A percentile compares a stretch with the other conserved stretches of the same genome.
Conservation (phyloP, 73 alveolate genomes). For the Blepharisma japonicum region DNA sequence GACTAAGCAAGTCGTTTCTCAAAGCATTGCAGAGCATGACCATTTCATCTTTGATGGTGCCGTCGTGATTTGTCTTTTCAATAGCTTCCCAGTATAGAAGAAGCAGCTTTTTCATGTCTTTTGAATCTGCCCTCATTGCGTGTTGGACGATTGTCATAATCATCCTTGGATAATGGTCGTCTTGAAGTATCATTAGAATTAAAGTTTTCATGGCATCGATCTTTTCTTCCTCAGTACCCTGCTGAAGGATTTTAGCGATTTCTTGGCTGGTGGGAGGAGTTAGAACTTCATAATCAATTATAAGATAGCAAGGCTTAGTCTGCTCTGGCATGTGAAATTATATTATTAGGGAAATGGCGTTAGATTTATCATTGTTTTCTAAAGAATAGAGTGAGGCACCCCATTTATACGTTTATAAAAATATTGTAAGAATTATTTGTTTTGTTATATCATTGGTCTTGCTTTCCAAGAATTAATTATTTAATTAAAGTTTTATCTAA, state of each 20-base stretch:
- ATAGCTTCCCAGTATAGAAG: constrained; percentile 97
- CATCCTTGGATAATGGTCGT: constrained; percentile 86
- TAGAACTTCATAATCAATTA: constrained; percentile 24
- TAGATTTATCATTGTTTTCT: too few relatives aligned
- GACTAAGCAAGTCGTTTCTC: constrained; percentile 92
- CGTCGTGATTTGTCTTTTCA: constrained; percentile 91
- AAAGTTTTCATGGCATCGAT: constrained; percentile 85
- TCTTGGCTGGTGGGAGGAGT: constrained; percentile 26
- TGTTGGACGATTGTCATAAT: constrained; percentile 86
- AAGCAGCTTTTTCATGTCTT: constrained; percentile 84
- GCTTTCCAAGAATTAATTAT: too few relatives aligned
- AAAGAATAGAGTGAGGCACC: too few relatives aligned
- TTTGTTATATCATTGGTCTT: too few relatives aligned
- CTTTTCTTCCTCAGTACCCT: constrained; percentile 80
- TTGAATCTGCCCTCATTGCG: constrained; percentile 76
- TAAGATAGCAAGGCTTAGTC: constrained; percentile 20
- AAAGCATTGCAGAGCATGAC: constrained; percentile 93
- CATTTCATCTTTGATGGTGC: constrained; percentile 95
- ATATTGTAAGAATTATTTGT: too few relatives aligned
- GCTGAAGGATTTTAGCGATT: constrained; percentile 39
- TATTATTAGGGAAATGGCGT: too few relatives aligned
- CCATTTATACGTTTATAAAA: too few relatives aligned
- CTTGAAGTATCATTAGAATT: constrained; percentile 84
- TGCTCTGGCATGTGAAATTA: constrained; percentile 15
- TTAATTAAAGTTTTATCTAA: too few relatives aligned